Base-by-base conservation (phyloP, 2,329 filamentous ascomycete genomes). In the Clonostachys rosea region DNA sequence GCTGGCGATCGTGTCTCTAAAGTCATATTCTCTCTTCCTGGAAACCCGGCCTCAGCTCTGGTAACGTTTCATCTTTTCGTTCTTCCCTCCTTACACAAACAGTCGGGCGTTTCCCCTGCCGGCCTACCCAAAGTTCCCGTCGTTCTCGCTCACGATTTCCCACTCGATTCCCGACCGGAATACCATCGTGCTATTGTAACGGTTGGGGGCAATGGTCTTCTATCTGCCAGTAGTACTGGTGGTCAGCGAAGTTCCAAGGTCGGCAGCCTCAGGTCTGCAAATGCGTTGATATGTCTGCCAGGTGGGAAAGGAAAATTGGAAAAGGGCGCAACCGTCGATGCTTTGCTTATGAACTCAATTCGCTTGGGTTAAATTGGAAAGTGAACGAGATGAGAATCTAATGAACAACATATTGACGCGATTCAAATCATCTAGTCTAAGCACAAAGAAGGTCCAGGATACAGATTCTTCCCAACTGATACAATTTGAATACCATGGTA, bases 1-100 rank as follows among this genome's bases (percentile, higher is more conserved):
- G 61, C 78, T 51, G 81, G 83, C 17, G 71, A 79, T 39, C 76
- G 83, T 42, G 66, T 81, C 20, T 71, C 70, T 2, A 91, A 88
- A 60, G 76, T 86, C 49, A 81, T 99, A 54, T 99, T 99, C 68
- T 89, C 89, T 0, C 76, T 99, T 0, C 94, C 94, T 0, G 94
- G 94, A 0, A 99, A 99, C 62, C 94, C 94, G 0, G 94, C 92
- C 3, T 94, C 88, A 3, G 92, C 94, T 1, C 76, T 96, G 3
- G 94, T 97, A 10, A 95, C 92, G 0, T 90, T 95, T 58, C 89
- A 97, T 60, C 79, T 99, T 2, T 97, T 99, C 65, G 91, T 97
- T 9, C 74, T 99, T 11, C 94, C 94, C 0, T 84, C 88, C 1
- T 69, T 99, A 49, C 90, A 95, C 59, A 83, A 87, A 54, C 75